These are phyloP conservation scores for Penicillium glabrum DNA, from an alignment of 2,329 filamentous ascomycete genomes.

Conservation along the genomic window DNA sequence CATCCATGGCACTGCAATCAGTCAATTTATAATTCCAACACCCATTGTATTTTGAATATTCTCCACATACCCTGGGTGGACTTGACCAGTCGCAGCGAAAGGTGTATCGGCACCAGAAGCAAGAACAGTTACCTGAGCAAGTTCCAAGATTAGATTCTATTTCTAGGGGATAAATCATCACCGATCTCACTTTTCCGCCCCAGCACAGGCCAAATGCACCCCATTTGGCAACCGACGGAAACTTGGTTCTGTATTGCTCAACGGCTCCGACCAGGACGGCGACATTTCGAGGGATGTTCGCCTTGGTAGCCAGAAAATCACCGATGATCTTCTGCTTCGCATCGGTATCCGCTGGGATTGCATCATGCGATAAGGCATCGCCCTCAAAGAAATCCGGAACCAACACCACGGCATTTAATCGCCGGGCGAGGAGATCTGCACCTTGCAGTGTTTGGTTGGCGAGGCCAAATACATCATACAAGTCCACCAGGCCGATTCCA, in stretches of 20 bases:
- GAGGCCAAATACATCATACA: slow-evolving; percentile 67
- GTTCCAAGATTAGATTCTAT: not conserved
- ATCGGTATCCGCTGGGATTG: slow-evolving; percentile 63
- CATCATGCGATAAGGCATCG: slow-evolving; percentile 35
- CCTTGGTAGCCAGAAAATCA: slow-evolving; percentile 55
- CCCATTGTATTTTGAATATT: not conserved
- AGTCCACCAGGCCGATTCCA: slow-evolving; percentile 58
- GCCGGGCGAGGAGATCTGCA: slow-evolving; percentile 54
- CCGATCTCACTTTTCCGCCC: slow-evolving; percentile 64
- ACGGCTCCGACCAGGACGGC: slow-evolving; percentile 34
- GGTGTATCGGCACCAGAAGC: slow-evolving; percentile 53
- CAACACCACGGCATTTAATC: slow-evolving; percentile 42
- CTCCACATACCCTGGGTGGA: slow-evolving; percentile 34
- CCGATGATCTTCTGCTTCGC: slow-evolving; percentile 63
- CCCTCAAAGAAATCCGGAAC: slow-evolving; percentile 49
- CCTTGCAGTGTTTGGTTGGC: slow-evolving; percentile 69
- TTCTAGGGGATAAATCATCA: not conserved
- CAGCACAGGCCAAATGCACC: slow-evolving; percentile 68
- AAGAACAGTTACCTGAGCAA: slow-evolving; percentile 37
- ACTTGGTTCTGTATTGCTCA: slow-evolving; percentile 52
- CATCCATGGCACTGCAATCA: slow-evolving; percentile 43
- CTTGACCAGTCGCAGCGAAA: slow-evolving; percentile 47
- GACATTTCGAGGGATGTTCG: slow-evolving; percentile 28
- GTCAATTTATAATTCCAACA: not conserved
- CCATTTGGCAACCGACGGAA: slow-evolving; percentile 59